These are phyloP conservation scores for Jaenimonas drosophilae DNA, from an alignment of 208 protist genomes.

Conservation along the genomic window DNA sequence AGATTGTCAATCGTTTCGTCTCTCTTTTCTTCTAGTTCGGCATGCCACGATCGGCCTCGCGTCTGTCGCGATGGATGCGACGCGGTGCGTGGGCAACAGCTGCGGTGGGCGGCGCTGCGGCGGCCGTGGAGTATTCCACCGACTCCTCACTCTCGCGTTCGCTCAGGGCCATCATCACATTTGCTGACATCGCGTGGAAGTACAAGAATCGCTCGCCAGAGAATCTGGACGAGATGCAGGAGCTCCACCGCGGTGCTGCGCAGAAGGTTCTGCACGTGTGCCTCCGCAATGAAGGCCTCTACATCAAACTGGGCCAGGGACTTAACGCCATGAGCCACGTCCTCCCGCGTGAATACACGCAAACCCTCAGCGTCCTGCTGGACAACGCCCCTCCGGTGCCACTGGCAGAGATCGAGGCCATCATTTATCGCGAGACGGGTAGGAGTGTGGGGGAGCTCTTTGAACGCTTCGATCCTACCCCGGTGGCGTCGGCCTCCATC, in stretches of 20 bases:
- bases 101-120: slow-evolving; percentile 10
- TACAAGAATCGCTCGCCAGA: slow-evolving; percentile 61
- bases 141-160: slow-evolving; percentile 61
- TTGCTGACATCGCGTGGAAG: slow-evolving; percentile 22
- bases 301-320: slow-evolving; percentile 84
- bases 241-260: slow-evolving; percentile 35
- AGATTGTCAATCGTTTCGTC: no score
- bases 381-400: slow-evolving; percentile 50
- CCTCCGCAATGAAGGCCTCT: slow-evolving; percentile 77
- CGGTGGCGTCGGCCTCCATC: slow-evolving; percentile 91
- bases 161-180: slow-evolving; percentile 27
- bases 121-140: slow-evolving; percentile 26
- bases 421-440: slow-evolving; percentile 60
- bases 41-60: no score
- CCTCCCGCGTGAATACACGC: slow-evolving; percentile 72
- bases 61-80: slow-evolving; percentile 12
- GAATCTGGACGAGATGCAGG: slow-evolving; percentile 40
- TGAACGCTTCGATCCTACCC: slow-evolving; percentile 71
- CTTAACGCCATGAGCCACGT: slow-evolving; percentile 86
- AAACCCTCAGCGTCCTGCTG: slow-evolving; percentile 60
- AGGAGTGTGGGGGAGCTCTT: slow-evolving; percentile 68
- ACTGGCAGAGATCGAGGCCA: slow-evolving; percentile 26
- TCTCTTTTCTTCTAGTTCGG: no score
- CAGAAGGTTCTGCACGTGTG: slow-evolving; percentile 42
- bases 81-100: slow-evolving; percentile 16